These are phyloP conservation scores for Penicillium malachiteum DNA, from an alignment of 495 filamentous ascomycete species.

Conservation along the genomic window DNA sequence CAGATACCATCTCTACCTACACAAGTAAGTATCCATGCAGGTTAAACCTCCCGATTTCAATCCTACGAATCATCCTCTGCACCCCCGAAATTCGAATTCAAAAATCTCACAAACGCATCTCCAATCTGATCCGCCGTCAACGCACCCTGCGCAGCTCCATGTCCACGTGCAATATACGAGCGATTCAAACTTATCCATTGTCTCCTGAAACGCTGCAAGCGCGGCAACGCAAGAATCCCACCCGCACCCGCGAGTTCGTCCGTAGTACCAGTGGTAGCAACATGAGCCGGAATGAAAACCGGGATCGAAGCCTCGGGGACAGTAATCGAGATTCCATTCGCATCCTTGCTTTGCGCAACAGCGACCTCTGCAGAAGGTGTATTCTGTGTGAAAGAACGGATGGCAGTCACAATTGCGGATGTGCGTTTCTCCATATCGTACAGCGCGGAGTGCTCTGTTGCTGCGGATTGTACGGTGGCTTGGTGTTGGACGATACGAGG, in stretches of 20 bases:
- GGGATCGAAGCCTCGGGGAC: slow-evolving; percentile 40
- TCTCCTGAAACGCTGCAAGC: slow-evolving; percentile 77
- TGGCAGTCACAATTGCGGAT: slow-evolving; percentile 73
- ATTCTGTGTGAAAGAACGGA: slow-evolving; percentile 58
- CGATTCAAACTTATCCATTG: slow-evolving; percentile 84
- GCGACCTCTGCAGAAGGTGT: slow-evolving; percentile 41
- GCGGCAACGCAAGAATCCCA: slow-evolving; percentile 63
- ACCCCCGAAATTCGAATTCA: slow-evolving; percentile 44
- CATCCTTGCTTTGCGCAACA: slow-evolving; percentile 46
- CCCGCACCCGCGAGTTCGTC: slow-evolving; percentile 46
- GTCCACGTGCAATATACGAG: slow-evolving; percentile 32
- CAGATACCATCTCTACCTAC: not conserved
- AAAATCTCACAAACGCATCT: slow-evolving; percentile 50
- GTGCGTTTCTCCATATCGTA: slow-evolving; percentile 84
- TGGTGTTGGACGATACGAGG: slow-evolving; percentile 68
- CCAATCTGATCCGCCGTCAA: slow-evolving; percentile 35
- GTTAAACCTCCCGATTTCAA: not conserved
- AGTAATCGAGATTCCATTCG: slow-evolving; percentile 38
- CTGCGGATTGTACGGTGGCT: slow-evolving; percentile 70
- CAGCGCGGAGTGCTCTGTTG: slow-evolving; percentile 73
- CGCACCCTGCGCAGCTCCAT: slow-evolving; percentile 29
- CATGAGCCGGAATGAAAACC: slow-evolving; percentile 52
- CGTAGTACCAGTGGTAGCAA: slow-evolving; percentile 37
- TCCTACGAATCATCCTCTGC: slow-evolving; percentile 14
- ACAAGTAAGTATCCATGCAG: not conserved